Base-by-base conservation (phyloP, 202 grass and related monocot species). In the Bolboschoenoplectus hybrid region DNA sequence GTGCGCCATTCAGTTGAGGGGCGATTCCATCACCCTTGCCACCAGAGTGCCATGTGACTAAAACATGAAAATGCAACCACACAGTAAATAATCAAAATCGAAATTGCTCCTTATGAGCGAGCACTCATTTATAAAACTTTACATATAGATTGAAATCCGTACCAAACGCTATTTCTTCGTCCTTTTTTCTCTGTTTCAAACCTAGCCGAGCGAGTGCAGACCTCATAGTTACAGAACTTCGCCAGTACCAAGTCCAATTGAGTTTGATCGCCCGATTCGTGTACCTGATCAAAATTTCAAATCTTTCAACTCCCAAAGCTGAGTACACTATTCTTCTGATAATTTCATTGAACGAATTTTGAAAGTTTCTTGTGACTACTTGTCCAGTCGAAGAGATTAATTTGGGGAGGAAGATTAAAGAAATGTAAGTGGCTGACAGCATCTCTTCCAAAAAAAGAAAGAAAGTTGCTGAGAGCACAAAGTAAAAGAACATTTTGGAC, bases 1-100 rank as follows among this genome's bases (percentile, higher is more conserved):
- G 94, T 81, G 92, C 88, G 55, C 90, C 94, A 85, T 97, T 97
- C 60, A 97, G 89, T 72, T 97, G 90, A 50, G 92, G 94, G 64
- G 90, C 92, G 4, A 86, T 84, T 77, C 90, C 92, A 38, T 63
- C 85, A 57, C 92, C 85, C 86, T 94, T 92, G 41, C 89, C 87
- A 16, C 80, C 62, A 2, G 69, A 16, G 55, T 82, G 77, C 92
- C 92, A 92, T 74, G 90, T 73, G 77, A 50, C 94, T 97, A 92
- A 1, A 73, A 85, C 63, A 36, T 9, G 63, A 65, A 65, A 34
- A 60, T 60, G 0, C 56, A 60, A 60, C 2, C 12, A 17, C 13
- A 16, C 56, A 58, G 5, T 5, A 58, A 3, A 14, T 14, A 58
- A 6, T 13, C 4, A 74, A 63, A 57, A 35, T 65, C 58, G 7